phyloP scores from a whole-genome alignment of 2,329 filamentous ascomycete species.

The Aspergillus novoparasiticus region DNA sequence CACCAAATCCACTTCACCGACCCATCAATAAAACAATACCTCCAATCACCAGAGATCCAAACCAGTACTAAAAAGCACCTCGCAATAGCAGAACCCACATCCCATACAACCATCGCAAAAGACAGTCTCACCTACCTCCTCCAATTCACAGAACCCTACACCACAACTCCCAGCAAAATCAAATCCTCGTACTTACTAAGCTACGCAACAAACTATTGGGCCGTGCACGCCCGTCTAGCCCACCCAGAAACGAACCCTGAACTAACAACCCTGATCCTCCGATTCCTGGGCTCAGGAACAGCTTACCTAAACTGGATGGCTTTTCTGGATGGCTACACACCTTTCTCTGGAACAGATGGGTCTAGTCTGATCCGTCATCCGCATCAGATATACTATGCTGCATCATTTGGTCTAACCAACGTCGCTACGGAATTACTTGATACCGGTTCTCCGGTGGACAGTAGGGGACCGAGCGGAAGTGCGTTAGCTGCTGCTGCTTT shows the following conservation, averaged over 20 bases:
- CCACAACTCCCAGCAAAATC: not conserved
- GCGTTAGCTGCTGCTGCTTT: slow-evolving; percentile 2
- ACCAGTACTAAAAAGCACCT: not conserved
- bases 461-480: not conserved
- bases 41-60: not conserved
- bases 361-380: not conserved
- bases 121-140: slow-evolving; percentile 3
- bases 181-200: not conserved
- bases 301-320: slow-evolving; percentile 3
- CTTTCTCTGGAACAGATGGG: not conserved
- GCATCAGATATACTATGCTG: not conserved
- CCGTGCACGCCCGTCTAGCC: not conserved
- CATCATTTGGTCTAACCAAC: not conserved
- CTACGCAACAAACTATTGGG: slow-evolving; percentile 9
- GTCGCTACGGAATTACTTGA: not conserved
- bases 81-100: not conserved
- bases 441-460: not conserved
- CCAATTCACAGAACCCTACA: slow-evolving; percentile 1
- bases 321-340: not conserved
- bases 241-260: not conserved
- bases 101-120: slow-evolving; percentile 1
- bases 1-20: not conserved
- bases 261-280: not conserved
- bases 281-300: not conserved
- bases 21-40: not conserved